Evolutionary conservation across 78 protist genomes (phyloP).

Genomic region (Monosiga brevicollis): DNA sequence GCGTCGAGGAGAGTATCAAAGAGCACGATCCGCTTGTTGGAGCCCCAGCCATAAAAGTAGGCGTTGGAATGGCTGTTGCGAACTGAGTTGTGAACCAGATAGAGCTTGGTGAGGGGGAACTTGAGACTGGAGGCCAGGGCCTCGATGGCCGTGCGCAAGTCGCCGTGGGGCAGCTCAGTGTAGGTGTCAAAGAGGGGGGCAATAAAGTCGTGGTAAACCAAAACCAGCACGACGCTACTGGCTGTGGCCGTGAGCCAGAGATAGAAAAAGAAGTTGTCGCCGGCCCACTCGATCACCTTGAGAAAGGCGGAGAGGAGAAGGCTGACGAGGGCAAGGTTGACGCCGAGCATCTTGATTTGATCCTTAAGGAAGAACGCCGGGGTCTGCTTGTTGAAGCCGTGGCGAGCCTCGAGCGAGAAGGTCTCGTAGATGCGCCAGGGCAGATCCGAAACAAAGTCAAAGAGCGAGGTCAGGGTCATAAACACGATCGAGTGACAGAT

Average conservation of each 20-base stretch:
- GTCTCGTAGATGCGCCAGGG: conserved; percentile 47
- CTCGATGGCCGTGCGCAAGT: conserved; percentile 7
- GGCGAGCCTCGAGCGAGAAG: conserved; percentile 64
- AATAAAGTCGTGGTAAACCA: conserved; percentile 59
- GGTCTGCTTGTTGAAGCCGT: conserved; percentile 69
- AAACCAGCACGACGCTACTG: conserved; percentile 25
- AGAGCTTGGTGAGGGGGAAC: conserved; percentile 52
- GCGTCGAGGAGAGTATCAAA: conserved; percentile 66
- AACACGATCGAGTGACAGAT: background rate
- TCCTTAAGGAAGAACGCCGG: conserved; percentile 12
- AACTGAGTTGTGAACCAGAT: conserved; percentile 51
- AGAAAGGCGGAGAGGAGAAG: background rate
- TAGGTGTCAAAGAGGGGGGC: conserved; percentile 72
- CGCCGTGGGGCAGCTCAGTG: background rate
- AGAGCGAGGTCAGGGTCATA: background rate
- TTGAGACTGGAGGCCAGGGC: conserved; percentile 15
- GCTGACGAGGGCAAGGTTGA: conserved; percentile 4
- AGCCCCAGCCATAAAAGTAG: conserved; percentile 66
- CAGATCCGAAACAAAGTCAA: background rate
- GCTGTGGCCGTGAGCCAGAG: conserved; percentile 24
- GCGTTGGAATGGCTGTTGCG: conserved; percentile 55
- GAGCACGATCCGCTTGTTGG: conserved; percentile 68
- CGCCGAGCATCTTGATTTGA: conserved; percentile 1
- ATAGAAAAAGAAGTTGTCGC: conserved; percentile 21
- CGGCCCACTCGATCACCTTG: conserved; percentile 6